Evolutionary conservation across 352 stramenopile genomes (phyloP), one percentile per base, ranked within the genome.

Genomic region (Pythium insidiosum): DNA sequence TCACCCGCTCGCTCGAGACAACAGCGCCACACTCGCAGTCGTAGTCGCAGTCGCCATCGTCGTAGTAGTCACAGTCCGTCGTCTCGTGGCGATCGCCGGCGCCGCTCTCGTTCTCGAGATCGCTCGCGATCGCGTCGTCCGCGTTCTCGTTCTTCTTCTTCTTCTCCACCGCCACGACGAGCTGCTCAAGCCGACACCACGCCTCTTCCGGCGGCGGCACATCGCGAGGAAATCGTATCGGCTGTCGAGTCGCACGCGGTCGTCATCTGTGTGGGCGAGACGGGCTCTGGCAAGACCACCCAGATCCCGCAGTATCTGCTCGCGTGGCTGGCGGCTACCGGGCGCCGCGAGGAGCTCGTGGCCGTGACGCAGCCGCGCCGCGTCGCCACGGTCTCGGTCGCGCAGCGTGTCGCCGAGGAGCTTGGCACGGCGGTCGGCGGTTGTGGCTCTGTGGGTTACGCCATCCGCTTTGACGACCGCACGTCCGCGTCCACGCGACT

Each of bases 401-500:
- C 97, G 0, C 79, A 96, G 37, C 94, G 97, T 46, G 97, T 99
- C 2, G 88, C 95, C 2, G 63, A 98, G 43, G 97, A 99, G 62
- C 97, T 99, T 79, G 84, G 91, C 43, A 65, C 62, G 19, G 24
- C 43, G 5, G 60, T 71, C 2, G 69, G 66, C 31, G 47, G 42
- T 0, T 63, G 43, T 16, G 50, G 49, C 37, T 31, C 22, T 39
- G 77, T 99, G 11, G 96, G 96, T 10, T 99, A 99, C 56, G 83
- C 88, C 21, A 98, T 99, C 61, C 86, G 97, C 20, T 99, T 99
- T 56, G 96, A 99, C 64, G 97, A 97, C 45, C 76, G 84, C 25
- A 71, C 66, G 33, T 67, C 59, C 15, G 30, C 49, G 5, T 24
- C 64, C 28, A 92, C 80, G 24, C 62, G 68, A 19, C 63, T 97